These are phyloP conservation scores for Populus hybrid DNA, from an alignment of 441 rosid species.

Conservation along the genomic window DNA sequence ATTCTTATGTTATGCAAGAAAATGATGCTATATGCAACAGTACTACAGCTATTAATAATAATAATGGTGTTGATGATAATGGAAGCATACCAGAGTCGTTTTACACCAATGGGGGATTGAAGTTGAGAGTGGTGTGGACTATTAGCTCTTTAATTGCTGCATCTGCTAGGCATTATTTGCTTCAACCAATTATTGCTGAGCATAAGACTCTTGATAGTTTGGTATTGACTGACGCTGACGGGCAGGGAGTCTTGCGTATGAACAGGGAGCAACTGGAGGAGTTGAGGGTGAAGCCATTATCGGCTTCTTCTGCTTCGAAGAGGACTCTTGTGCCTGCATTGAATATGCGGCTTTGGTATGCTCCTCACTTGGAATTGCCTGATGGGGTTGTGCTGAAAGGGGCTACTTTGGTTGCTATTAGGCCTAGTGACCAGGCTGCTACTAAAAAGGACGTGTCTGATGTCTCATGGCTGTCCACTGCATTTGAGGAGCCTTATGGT, in stretches of 20 bases:
- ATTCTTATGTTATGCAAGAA: too few species aligned
- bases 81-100: too few species aligned
- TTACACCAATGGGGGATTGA: too few species aligned
- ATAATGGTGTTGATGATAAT: too few species aligned
- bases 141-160: slow-evolving; percentile 93
- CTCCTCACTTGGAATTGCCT: slow-evolving; percentile 73
- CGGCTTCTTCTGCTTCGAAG: slow-evolving; percentile 81
- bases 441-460: slow-evolving; percentile 59
- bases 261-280: slow-evolving; percentile 86
- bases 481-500: slow-evolving; percentile 85
- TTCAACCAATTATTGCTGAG: slow-evolving; percentile 83
- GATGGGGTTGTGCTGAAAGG: slow-evolving; percentile 74
- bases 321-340: slow-evolving; percentile 88
- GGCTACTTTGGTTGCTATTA: slow-evolving; percentile 86
- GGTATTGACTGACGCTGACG: slow-evolving; percentile 78
- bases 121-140: too few species aligned
- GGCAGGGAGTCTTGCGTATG: slow-evolving; percentile 90
- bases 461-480: slow-evolving; percentile 65
- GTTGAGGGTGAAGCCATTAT: slow-evolving; percentile 77
- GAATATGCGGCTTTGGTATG: slow-evolving; percentile 92
- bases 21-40: too few species aligned
- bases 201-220: slow-evolving; percentile 79
- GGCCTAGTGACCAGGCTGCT: slow-evolving; percentile 63
- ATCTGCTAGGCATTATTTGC: slow-evolving; percentile 84
- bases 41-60: too few species aligned